These are phyloP conservation scores for Plenodomus biglobosus DNA, from an alignment of 2,329 filamentous ascomycete species.

Conservation along the genomic window DNA sequence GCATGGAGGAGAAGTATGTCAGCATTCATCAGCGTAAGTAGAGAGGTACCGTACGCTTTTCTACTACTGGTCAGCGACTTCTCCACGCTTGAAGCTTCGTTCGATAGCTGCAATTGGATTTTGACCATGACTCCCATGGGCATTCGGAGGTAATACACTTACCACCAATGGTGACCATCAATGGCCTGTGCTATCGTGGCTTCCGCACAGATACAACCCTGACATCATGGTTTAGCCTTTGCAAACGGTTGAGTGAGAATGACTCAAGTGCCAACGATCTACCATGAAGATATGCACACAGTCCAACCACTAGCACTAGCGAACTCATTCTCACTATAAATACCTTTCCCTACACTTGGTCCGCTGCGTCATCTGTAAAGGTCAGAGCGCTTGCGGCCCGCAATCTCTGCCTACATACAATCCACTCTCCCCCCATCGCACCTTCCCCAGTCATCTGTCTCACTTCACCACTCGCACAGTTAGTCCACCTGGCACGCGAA, in stretches of 20 bases:
- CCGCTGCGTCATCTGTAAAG: not conserved
- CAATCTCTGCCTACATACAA: not conserved
- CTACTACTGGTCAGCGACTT: too few species aligned
- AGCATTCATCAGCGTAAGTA: conserved; percentile 42
- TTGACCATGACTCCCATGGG: not conserved
- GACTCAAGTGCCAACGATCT: too few species aligned
- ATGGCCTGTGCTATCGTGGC: too few species aligned
- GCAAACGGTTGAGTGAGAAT: not conserved
- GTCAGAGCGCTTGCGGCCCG: not conserved
- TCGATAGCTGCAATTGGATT: not conserved
- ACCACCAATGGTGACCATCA: too few species aligned
- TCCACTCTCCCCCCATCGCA: not conserved
- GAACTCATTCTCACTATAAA: too few species aligned
- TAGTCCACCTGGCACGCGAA: not conserved
- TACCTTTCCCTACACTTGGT: not conserved
- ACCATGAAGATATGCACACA: too few species aligned
- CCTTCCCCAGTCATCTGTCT: not conserved
- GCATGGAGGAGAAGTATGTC: conserved; percentile 67
- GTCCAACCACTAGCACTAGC: not conserved
- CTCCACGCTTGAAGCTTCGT: too few species aligned
- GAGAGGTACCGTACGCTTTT: not conserved
- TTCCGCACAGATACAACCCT: not conserved
- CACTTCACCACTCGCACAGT: not conserved
- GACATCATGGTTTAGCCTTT: not conserved
- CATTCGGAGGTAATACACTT: too few species aligned